Conservation (phyloP, 148 eudicot genomes). For the Camellia granthamiana region DNA sequence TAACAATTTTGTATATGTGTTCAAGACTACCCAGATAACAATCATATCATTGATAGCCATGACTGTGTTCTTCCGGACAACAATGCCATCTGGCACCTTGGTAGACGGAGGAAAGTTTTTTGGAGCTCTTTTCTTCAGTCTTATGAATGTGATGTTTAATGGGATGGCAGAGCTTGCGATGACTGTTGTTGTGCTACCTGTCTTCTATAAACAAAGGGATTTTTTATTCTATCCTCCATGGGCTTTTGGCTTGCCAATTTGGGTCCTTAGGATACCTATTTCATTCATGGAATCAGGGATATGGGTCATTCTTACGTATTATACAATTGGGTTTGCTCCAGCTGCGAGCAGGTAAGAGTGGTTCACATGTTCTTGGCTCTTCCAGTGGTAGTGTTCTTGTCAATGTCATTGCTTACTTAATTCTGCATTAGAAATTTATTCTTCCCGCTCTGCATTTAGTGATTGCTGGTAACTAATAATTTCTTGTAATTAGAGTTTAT, state of each 20-base stretch:
- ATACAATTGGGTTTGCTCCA: conserved; percentile 77
- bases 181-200: conserved; percentile 58
- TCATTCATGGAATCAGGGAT: conserved; percentile 64
- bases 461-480: not conserved
- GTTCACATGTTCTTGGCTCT: not conserved
- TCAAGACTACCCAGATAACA: conserved; percentile 69
- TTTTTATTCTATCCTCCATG: conserved; percentile 64
- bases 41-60: conserved; percentile 57
- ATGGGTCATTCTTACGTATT: conserved; percentile 69
- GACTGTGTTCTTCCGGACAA: conserved; percentile 58
- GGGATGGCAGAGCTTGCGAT: conserved; percentile 71
- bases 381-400: not conserved
- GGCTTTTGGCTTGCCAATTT: conserved; percentile 73
- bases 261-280: conserved; percentile 56
- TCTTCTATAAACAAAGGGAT: conserved; percentile 72
- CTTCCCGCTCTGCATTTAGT: not conserved
- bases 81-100: conserved; percentile 47
- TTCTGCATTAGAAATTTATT: not conserved
- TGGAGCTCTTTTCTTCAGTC: conserved; percentile 68
- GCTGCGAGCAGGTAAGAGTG: conserved; percentile 52
- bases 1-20: conserved; percentile 55
- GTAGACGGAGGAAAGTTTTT: conserved; percentile 54
- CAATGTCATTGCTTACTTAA: not conserved
- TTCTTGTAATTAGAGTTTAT: not conserved
- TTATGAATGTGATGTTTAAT: conserved; percentile 61